Base-by-base conservation (phyloP, 129 eudicot genomes). In the Ambrosia trifida region DNA sequence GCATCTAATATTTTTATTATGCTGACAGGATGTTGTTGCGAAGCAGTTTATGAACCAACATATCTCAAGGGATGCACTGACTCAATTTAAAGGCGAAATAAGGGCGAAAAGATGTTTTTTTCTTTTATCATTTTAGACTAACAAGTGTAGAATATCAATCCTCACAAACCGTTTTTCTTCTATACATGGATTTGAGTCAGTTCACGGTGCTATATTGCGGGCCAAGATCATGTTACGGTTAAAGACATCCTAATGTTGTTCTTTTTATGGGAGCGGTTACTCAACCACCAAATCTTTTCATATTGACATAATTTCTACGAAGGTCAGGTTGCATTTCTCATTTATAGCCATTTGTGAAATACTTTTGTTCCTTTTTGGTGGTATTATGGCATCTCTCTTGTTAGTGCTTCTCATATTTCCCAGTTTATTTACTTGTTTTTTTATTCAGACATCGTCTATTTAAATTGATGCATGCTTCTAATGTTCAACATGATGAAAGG, bases 201-300 rank as follows among this genome's bases (percentile, higher is more conserved):
- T 73, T 51, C 52, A 63, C 49, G 77, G 68, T 38, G 18, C 77
- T 56, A 44, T 78, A 60, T 33, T 90, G 78, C 84, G 90, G 99
- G 78, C 87, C 53, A 97, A 95, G 77, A 87, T 95, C 66, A 90
- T 88, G 99, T 79, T 88, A 79, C 84, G 99, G 70, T 70, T 95
- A 86, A 24, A 95, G 97, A 73, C 99, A 95, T 83, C 99, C 99
- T 44, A 95, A 90, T 84, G 96, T 95, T 64, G 99, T 95, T 69
- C 97, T 95, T 76, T 88, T 95, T 86, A 95, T 90, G 97, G 99
- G 97, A 80, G 99, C 99, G 36, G 99, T 95, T 47, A 86, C 96
- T 33, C 88, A 85, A 36, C 97, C 28, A 24, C 28, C 28, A 24
- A 24, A 24, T 24, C 28, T 24, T 24, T 24, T 24, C 28, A 24